Evolutionary conservation across 169 alveolate species (phyloP).

Genomic region (Cryptosporidium meleagridis): DNA sequence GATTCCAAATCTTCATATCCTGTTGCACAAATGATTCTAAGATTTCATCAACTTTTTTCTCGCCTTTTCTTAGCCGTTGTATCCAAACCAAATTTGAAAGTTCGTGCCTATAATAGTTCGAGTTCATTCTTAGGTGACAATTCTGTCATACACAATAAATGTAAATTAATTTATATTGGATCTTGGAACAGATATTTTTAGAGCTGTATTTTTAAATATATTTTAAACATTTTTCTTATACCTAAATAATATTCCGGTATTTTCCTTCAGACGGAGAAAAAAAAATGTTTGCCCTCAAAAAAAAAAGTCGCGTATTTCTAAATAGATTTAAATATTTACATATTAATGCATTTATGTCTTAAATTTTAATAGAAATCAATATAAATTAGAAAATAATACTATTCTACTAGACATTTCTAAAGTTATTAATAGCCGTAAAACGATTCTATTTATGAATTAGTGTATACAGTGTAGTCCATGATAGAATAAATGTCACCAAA

Average conservation of each 20-base stretch:
- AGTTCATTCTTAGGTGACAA: background rate
- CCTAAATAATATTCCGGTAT: background rate
- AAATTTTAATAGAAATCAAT: background rate
- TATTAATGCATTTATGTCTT: background rate
- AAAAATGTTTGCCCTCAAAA: background rate
- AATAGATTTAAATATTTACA: background rate
- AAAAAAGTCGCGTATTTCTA: background rate
- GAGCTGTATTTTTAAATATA: background rate
- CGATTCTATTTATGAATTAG: conserved; percentile 23
- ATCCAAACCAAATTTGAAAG: conserved; percentile 29
- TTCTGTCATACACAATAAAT: background rate
- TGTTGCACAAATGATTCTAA: conserved; percentile 65
- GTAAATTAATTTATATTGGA: background rate
- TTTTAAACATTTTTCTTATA: background rate
- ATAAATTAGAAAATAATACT: background rate
- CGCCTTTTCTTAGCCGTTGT: conserved; percentile 34
- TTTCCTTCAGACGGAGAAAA: background rate
- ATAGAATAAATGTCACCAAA: conserved; percentile 46
- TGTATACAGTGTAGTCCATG: conserved; percentile 50
- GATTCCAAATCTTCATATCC: conserved; percentile 64
- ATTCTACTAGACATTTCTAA: background rate
- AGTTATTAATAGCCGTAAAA: background rate
- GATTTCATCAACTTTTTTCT: conserved; percentile 58
- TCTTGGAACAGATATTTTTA: background rate
- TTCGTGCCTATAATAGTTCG: conserved; percentile 45